Conservation (phyloP, 1,284 basidiomycete genomes). For the Ustilago shanxiensis region DNA sequence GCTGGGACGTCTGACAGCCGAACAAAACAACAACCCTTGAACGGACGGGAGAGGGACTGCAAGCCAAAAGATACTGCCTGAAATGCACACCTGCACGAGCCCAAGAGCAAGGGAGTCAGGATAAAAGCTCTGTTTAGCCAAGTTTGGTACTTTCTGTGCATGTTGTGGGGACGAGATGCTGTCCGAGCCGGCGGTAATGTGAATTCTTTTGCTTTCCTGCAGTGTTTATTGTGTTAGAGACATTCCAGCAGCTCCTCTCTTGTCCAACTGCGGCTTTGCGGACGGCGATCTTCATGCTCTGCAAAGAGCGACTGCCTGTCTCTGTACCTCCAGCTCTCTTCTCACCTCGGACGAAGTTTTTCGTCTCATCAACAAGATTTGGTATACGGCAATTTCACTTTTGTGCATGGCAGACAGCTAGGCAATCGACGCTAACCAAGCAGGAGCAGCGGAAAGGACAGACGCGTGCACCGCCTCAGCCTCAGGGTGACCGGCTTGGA, state of each 20-base stretch:
- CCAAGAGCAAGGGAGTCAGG: neutral
- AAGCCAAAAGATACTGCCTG: neutral
- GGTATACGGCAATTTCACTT: no score
- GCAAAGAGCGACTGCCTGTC: no score
- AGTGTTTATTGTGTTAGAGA: neutral
- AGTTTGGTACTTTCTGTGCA: neutral
- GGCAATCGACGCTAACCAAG: neutral
- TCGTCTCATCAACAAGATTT: no score
- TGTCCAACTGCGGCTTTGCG: neutral
- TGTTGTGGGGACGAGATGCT: constrained; percentile 1
- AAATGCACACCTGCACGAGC: constrained; percentile 4
- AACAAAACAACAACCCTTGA: neutral
- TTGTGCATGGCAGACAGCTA: neutral
- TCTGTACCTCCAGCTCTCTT: no score
- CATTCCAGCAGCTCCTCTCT: constrained; percentile 6
- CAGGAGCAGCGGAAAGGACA: constrained; percentile 1
- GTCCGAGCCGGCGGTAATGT: constrained; percentile 6
- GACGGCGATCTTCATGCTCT: constrained; percentile 3
- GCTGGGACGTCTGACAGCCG: no score
- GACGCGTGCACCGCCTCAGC: constrained; percentile 20
- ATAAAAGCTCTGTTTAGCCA: neutral
- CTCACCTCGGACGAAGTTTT: no score
- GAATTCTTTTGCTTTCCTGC: constrained; percentile 3
- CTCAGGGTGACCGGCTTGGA: neutral
- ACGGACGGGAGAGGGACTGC: neutral